These are phyloP conservation scores for Botryosphaeria dothidea DNA, from an alignment of 2,329 filamentous ascomycete species.

Conservation along the genomic window DNA sequence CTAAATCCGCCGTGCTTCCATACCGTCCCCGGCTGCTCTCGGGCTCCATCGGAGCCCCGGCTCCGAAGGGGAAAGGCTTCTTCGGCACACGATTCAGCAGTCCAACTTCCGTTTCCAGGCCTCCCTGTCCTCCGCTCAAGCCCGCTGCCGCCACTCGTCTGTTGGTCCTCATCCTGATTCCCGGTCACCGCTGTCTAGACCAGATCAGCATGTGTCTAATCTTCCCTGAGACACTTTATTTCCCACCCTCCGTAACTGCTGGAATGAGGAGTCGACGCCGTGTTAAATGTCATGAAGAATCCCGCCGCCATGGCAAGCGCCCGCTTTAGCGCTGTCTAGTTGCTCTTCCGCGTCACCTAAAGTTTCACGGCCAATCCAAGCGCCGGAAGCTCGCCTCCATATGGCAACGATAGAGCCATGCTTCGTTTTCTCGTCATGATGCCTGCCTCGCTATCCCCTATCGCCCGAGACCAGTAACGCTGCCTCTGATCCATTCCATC, in stretches of 20 bases:
- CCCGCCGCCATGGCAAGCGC: neutral
- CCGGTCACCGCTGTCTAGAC: neutral
- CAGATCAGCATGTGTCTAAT: neutral
- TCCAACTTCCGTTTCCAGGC: neutral
- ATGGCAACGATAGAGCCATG: neutral
- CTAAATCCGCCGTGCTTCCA: neutral
- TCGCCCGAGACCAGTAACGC: neutral
- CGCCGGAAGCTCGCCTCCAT: neutral
- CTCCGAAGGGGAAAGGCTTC: neutral
- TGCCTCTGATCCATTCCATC: neutral
- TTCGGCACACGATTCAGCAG: neutral
- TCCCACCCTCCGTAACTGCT: neutral
- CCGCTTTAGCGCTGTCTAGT: neutral
- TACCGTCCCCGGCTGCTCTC: too few relatives aligned
- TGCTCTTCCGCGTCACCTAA: neutral
- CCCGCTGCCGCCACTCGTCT: neutral
- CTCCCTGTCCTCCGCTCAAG: neutral
- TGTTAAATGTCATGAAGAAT: neutral
- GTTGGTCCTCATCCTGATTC: neutral
- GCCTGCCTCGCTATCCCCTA: neutral
- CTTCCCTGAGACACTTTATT: neutral
- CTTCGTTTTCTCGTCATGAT: constrained; percentile 4
- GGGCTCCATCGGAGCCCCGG: neutral
- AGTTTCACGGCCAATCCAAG: neutral
- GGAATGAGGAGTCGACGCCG: neutral